phyloP scores from a whole-genome alignment of 495 filamentous ascomycete species.

The Aspergillus baeticus region DNA sequence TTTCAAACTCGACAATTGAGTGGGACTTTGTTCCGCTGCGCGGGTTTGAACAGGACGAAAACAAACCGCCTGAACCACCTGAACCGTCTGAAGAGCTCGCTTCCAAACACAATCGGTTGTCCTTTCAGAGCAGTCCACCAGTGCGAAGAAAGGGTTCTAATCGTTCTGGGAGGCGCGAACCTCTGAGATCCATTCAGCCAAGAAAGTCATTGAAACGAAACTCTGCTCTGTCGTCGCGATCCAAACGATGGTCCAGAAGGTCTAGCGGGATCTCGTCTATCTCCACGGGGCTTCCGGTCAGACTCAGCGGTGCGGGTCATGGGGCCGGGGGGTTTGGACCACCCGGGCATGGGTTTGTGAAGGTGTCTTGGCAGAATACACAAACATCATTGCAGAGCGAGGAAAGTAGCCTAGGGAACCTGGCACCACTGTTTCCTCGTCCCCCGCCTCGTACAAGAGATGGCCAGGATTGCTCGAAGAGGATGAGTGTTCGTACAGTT shows the following conservation, averaged over 20 bases:
- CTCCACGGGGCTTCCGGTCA: conserved; percentile 37
- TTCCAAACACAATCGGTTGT: conserved; percentile 30
- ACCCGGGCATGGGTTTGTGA: conserved; percentile 42
- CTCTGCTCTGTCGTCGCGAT: conserved; percentile 40
- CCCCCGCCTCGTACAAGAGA: conserved; percentile 33
- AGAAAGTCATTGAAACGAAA: conserved; percentile 42
- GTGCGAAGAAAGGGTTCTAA: conserved; percentile 33
- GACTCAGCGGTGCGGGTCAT: conserved; percentile 48
- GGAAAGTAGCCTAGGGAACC: conserved; percentile 35
- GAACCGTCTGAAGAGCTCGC: neutral
- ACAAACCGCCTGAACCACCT: conserved; percentile 23
- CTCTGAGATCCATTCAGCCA: conserved; percentile 40
- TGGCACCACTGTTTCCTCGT: conserved; percentile 41
- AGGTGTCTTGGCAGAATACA: conserved; percentile 49
- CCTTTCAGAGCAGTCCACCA: conserved; percentile 30
- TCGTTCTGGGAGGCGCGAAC: conserved; percentile 35
- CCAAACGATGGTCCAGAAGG: conserved; percentile 42
- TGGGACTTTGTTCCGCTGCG: conserved; percentile 30
- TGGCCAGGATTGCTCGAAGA: conserved; percentile 33
- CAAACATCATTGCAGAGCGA: conserved; percentile 38
- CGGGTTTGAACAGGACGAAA: conserved; percentile 25
- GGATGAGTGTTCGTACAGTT: conserved; percentile 35
- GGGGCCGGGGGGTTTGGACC: conserved; percentile 50
- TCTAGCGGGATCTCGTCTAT: conserved; percentile 44
- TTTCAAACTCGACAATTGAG: conserved; percentile 32